Conservation (phyloP, 2,329 filamentous ascomycete genomes). For the Botryosphaeria dothidea region DNA sequence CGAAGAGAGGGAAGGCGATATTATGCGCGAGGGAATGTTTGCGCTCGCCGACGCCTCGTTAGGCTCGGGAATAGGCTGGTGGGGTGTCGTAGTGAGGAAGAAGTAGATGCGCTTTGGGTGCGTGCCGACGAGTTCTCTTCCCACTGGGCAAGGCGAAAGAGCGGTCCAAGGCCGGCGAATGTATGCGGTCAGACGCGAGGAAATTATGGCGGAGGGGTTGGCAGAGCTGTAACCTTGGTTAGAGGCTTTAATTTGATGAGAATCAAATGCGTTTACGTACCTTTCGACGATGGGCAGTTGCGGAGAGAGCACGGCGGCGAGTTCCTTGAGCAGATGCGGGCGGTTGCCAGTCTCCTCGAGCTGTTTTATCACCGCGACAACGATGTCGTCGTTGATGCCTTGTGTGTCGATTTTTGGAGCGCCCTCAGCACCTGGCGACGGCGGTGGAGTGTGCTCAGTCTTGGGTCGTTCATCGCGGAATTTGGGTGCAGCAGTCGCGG, state of each 20-base stretch:
- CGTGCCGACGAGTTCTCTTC: conserved; percentile 88
- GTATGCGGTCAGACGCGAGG: conserved; percentile 85
- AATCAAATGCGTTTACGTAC: conserved; percentile 59
- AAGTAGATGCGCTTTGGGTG: conserved; percentile 96
- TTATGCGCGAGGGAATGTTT: conserved; percentile 57
- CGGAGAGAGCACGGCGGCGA: conserved; percentile 75
- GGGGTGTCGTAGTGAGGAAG: conserved; percentile 85
- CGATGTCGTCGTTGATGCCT: conserved; percentile 91
- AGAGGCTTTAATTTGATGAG: not conserved
- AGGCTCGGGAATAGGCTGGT: conserved; percentile 75
- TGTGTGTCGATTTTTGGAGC: conserved; percentile 70
- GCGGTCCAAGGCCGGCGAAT: conserved; percentile 83
- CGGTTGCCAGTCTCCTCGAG: conserved; percentile 87
- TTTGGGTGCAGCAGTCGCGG: conserved; percentile 44
- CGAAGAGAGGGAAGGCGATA: conserved; percentile 85
- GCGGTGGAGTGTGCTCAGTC: conserved; percentile 76
- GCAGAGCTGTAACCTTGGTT: conserved; percentile 68
- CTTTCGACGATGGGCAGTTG: conserved; percentile 84
- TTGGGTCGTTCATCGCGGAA: conserved; percentile 51
- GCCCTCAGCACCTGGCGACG: conserved; percentile 62
- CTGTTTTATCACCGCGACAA: conserved; percentile 85
- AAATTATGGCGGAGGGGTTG: conserved; percentile 93
- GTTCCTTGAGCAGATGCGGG: conserved; percentile 91
- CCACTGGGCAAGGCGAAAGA: conserved; percentile 78
- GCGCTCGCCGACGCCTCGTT: conserved; percentile 49